Conservation (phyloP, 768 basidiomycete genomes). For the Pisolithus tinctorius region DNA sequence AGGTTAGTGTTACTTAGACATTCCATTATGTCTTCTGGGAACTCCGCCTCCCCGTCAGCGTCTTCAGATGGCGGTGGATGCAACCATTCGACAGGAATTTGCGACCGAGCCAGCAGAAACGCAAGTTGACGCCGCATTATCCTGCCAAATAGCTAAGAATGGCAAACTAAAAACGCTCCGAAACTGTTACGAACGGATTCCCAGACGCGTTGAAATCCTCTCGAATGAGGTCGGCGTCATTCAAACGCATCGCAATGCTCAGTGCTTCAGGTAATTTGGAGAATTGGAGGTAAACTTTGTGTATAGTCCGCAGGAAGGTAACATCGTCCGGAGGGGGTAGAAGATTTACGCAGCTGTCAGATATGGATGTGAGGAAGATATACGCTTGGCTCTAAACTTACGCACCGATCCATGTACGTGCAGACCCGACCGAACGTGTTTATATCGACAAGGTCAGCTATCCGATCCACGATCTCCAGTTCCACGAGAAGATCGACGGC, state of each 20-base stretch:
- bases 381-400: slow-evolving; percentile 3
- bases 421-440: slow-evolving; percentile 89
- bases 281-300: slow-evolving; percentile 82
- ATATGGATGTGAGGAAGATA: not conserved
- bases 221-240: slow-evolving; percentile 71
- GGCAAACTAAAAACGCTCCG: not conserved
- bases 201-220: slow-evolving; percentile 86
- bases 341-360: slow-evolving; percentile 71
- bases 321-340: slow-evolving; percentile 91
- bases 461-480: slow-evolving; percentile 79
- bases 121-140: slow-evolving; percentile 94
- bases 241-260: slow-evolving; percentile 76
- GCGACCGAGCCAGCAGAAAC: slow-evolving; percentile 87
- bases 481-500: slow-evolving; percentile 95
- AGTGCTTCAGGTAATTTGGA: slow-evolving; percentile 89
- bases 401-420: slow-evolving; percentile 90
- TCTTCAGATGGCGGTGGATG: slow-evolving; percentile 47
- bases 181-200: slow-evolving; percentile 58
- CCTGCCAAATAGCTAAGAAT: slow-evolving; percentile 29
- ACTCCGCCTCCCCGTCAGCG: slow-evolving; percentile 53
- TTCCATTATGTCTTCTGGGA: slow-evolving; percentile 76
- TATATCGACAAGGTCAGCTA: slow-evolving; percentile 73
- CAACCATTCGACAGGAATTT: slow-evolving; percentile 87
- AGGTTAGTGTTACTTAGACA: slow-evolving; percentile 84
- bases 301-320: slow-evolving; percentile 81